Evolutionary conservation across 1,139 yeast genomes (phyloP).

Genomic region (Geotrichum cucujoidarum): DNA sequence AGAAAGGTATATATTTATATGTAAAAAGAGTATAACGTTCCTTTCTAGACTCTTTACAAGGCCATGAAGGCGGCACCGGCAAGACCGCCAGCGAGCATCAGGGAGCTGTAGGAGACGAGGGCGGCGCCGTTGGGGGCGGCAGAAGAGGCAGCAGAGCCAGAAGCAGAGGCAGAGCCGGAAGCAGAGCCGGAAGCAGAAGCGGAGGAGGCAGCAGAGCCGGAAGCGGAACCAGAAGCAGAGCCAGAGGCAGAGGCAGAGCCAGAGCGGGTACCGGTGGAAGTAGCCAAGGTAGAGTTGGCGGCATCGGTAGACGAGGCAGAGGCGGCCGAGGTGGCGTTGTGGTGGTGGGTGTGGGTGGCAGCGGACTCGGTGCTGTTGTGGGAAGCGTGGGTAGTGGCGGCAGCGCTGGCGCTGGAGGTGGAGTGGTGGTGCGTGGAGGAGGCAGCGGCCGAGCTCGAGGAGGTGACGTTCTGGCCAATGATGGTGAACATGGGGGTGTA

Average conservation of each 20-base stretch:
- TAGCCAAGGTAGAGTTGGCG: conserved; percentile 1
- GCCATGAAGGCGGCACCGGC: conserved; percentile 14
- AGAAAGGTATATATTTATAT: too few relatives aligned
- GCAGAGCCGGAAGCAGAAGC: conserved; percentile 16
- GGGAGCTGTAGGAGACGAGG: conserved; percentile 16
- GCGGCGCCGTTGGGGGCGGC: conserved; percentile 11
- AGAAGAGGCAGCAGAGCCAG: conserved; percentile 16
- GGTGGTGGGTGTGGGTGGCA: too few relatives aligned
- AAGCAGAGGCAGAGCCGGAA: conserved; percentile 15
- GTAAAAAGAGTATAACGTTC: too few relatives aligned
- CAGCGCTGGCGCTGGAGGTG: background rate
- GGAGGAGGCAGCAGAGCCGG: conserved; percentile 17
- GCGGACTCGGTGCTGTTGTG: conserved; percentile 13
- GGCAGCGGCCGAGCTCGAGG: conserved; percentile 23
- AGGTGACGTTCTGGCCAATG: conserved; percentile 22
- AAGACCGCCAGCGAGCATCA: conserved; percentile 17
- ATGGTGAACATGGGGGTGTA: conserved; percentile 38
- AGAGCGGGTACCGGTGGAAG: background rate
- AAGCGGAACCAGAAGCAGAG: conserved; percentile 15
- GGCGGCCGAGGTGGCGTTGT: conserved; percentile 16
- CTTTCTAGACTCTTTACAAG: too few relatives aligned
- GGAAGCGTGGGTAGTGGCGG: conserved; percentile 2
- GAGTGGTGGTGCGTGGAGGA: conserved; percentile 10
- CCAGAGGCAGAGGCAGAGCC: conserved; percentile 3
- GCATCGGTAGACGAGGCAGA: conserved; percentile 11